These are phyloP conservation scores for Mrakia gelida DNA, from an alignment of 768 basidiomycete genomes.

Conservation along the genomic window DNA sequence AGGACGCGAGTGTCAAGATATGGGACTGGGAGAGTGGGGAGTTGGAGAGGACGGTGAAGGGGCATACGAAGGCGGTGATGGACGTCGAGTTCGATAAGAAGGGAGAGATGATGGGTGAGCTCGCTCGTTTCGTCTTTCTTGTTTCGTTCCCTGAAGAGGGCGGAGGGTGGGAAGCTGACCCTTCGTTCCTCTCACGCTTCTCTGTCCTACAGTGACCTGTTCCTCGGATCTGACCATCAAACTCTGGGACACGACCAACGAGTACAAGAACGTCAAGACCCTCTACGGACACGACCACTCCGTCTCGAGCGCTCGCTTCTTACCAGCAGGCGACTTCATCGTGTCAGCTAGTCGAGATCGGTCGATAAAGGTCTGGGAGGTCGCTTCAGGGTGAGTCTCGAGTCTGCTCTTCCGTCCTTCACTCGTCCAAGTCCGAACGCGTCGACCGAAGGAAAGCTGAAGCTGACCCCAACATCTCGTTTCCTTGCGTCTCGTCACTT, in stretches of 20 bases:
- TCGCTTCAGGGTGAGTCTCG: slow-evolving; percentile 70
- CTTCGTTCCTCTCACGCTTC: neutral
- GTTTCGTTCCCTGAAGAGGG: neutral
- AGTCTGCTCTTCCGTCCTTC: neutral
- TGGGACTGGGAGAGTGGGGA: slow-evolving; percentile 98
- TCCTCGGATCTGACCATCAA: slow-evolving; percentile 88
- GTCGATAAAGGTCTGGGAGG: slow-evolving; percentile 80
- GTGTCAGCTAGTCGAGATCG: slow-evolving; percentile 83
- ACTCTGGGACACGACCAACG: slow-evolving; percentile 84
- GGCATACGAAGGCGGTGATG: slow-evolving; percentile 81
- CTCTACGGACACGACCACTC: slow-evolving; percentile 87
- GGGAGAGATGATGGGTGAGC: slow-evolving; percentile 70
- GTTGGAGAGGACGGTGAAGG: slow-evolving; percentile 84
- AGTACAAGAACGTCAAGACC: slow-evolving; percentile 84
- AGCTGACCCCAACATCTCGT: no score
- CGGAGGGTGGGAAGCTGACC: neutral
- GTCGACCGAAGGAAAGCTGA: neutral
- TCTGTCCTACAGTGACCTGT: slow-evolving; percentile 53
- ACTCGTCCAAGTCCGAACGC: neutral
- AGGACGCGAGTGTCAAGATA: slow-evolving; percentile 83
- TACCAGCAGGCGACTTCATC: slow-evolving; percentile 76
- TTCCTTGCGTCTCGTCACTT: neutral
- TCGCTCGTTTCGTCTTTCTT: slow-evolving; percentile 31
- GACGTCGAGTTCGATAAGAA: slow-evolving; percentile 86
- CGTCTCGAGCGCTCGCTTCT: slow-evolving; percentile 77